These are phyloP conservation scores for Saururus chinensis DNA, from an alignment of 164 flowering plant genomes.

Conservation along the genomic window DNA sequence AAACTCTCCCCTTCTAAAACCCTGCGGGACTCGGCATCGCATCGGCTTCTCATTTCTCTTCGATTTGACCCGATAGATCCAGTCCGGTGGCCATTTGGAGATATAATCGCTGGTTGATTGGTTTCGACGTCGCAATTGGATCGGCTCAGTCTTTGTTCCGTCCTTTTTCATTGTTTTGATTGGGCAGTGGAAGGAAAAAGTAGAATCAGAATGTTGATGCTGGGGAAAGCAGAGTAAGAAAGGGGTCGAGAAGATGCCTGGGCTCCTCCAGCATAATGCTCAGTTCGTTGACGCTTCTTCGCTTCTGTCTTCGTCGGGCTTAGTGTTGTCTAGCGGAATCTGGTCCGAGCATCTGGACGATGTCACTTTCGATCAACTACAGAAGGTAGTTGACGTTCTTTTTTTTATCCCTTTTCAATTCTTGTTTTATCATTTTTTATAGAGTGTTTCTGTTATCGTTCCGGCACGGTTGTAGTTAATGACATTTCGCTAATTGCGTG, in stretches of 20 bases:
- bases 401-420: background rate
- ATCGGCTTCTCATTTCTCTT: no score
- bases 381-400: constrained; percentile 45
- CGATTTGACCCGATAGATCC: no score
- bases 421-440: background rate
- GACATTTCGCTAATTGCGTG: no score
- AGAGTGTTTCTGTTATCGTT: background rate
- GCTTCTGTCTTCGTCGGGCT: constrained; percentile 15
- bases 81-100: no score
- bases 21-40: no score
- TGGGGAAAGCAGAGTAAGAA: background rate
- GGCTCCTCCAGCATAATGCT: constrained; percentile 23
- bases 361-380: constrained; percentile 73
- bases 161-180: no score
- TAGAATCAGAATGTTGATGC: background rate
- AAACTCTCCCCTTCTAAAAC: no score
- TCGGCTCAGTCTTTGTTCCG: no score
- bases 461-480: background rate
- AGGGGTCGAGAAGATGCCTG: constrained; percentile 20
- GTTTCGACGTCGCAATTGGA: no score
- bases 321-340: constrained; percentile 42
- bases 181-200: no score
- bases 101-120: no score
- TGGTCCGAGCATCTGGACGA: constrained; percentile 76
- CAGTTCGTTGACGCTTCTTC: constrained; percentile 14